Conservation (phyloP, 805 yeast species). For the Teunomyces kruisii region DNA sequence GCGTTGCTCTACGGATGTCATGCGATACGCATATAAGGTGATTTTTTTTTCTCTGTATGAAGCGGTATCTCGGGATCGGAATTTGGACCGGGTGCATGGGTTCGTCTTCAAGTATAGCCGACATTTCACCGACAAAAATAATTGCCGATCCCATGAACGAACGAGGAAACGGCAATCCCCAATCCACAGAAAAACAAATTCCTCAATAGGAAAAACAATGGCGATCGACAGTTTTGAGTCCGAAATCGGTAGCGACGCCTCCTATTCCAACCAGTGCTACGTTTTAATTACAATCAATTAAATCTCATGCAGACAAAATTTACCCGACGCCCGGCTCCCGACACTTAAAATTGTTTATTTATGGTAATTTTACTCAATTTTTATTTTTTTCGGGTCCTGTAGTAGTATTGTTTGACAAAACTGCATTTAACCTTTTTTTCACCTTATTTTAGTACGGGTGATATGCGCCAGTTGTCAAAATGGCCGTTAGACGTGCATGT, state of each 20-base stretch:
- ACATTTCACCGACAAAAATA: neutral
- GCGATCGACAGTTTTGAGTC: neutral
- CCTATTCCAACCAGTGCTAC: neutral
- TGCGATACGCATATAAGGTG: no score
- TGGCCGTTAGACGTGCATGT: neutral
- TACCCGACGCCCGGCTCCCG: neutral
- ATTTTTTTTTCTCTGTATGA: no score
- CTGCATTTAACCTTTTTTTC: neutral
- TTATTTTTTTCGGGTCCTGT: neutral
- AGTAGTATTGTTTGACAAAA: neutral
- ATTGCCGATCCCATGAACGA: neutral
- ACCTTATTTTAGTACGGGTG: neutral
- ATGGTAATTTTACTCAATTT: no score
- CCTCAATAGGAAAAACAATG: neutral
- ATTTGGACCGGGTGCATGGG: no score
- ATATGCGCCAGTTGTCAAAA: neutral
- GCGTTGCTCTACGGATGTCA: no score
- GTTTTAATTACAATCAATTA: slow-evolving; percentile 1
- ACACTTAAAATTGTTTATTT: no score
- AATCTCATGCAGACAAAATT: slow-evolving; percentile 3
- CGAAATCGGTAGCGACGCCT: neutral
- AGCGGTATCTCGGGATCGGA: no score
- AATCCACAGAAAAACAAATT: no score
- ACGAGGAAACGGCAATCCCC: no score
- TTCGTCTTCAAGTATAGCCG: no score